Evolutionary conservation across 345 rosid species (phyloP), one percentile per base, ranked within the genome.

Genomic region (Citrus sinensis): DNA sequence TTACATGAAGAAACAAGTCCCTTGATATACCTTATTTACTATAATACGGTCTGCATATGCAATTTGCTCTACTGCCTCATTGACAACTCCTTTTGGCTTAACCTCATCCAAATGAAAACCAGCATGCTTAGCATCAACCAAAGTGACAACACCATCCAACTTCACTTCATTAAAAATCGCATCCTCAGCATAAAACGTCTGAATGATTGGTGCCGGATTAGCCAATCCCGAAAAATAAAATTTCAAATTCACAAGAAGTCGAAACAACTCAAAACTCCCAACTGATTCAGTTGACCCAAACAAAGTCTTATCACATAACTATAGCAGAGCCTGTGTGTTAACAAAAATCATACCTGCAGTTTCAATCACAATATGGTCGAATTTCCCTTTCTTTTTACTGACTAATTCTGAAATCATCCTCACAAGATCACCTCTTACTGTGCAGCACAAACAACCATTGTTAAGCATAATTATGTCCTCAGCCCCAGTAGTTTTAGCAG

Each of bases 61-160:
- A 72, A 93, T 96, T 88, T 96, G 99, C 86, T 96, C 97, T 63
- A 93, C 82, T 67, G 98, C 98, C 92, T 96, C 99, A 78, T 96
- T 93, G 76, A 96, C 98, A 20, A 92, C 90, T 82, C 98, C 98
- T 77, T 92, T 76, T 34, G 97, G 97, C 79, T 96, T 94, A 68
- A 89, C 95, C 80, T 94, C 98, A 65, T 92, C 92, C 56, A 94
- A 86, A 83, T 92, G 99, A 78, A 94, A 86, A 72, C 71, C 72
- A 82, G 89, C 98, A 86, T 96, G 99, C 82, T 96, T 96, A 67
- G 99, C 94, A 87, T 96, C 99, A 69, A 94, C 99, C 64, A 96
- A 85, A 51, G 99, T 96, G 67, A 94, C 95, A 67, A 94, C 98
- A 22, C 97, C 97, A 61, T 94, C 99, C 86, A 96, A 83, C 84